These are phyloP conservation scores for Trichoderma reesei DNA, from an alignment of 495 filamentous ascomycete species.

Conservation along the genomic window DNA sequence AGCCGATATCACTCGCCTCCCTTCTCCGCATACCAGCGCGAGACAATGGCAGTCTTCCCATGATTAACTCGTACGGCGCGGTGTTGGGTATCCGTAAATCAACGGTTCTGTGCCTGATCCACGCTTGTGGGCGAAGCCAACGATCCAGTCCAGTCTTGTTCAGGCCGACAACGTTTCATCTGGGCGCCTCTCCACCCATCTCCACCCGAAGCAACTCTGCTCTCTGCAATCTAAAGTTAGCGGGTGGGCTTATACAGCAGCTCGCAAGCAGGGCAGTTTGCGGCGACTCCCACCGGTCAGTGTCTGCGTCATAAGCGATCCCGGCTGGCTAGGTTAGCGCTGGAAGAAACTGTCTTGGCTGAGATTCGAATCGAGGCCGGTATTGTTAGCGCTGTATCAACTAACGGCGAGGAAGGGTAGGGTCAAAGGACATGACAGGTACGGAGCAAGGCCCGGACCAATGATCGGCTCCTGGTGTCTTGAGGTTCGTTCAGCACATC, in stretches of 20 bases:
- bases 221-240: slow-evolving; percentile 4
- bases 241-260: not conserved
- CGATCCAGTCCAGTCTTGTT: not conserved
- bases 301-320: not conserved
- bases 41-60: too few species aligned
- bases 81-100: not conserved
- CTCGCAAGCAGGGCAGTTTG: not conserved
- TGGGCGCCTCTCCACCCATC: not conserved
- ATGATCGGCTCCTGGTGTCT: too few species aligned
- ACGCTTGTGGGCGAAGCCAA: not conserved
- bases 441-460: too few species aligned
- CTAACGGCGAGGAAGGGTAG: not conserved
- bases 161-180: slow-evolving; percentile 6
- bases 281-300: not conserved
- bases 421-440: not conserved
- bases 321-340: not conserved
- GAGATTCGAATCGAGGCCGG: not conserved
- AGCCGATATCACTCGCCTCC: too few species aligned
- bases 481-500: too few species aligned
- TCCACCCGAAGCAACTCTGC: not conserved
- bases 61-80: not conserved
- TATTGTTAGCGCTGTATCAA: not conserved
- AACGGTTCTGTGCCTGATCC: slow-evolving; percentile 4
- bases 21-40: too few species aligned
- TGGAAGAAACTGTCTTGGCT: slow-evolving; percentile 3